Percentiles rank a stretch among this genome's conserved stretches.
phyloP scores from a whole-genome alignment of 2,329 filamentous ascomycete species.

The Elsinoe australis region DNA sequence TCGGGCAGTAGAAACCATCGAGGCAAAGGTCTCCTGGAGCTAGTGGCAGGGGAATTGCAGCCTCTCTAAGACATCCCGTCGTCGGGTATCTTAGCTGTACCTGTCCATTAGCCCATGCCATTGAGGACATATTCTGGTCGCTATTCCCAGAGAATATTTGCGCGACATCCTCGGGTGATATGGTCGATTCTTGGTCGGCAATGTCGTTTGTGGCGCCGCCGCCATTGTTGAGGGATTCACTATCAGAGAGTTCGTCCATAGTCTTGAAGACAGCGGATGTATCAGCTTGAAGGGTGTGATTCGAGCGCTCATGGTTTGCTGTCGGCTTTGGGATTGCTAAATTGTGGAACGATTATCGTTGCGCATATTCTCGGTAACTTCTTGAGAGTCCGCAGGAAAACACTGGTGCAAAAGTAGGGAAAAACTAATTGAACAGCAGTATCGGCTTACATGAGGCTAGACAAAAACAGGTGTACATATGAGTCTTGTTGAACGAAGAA shows the following conservation, averaged over 20 bases:
- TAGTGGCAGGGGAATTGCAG: not conserved
- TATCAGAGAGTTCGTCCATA: not conserved
- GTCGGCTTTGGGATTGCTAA: too few species aligned
- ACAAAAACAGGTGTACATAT: too few species aligned
- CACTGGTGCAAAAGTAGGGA: too few species aligned
- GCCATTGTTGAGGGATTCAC: slow-evolving; percentile 6
- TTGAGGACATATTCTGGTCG: slow-evolving; percentile 19
- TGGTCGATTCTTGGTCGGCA: not conserved
- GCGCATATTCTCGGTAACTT: too few species aligned
- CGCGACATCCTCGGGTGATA: slow-evolving; percentile 4
- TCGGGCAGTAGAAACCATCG: slow-evolving; percentile 20
- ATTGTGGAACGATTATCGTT: too few species aligned
- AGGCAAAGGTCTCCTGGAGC: slow-evolving; percentile 7
- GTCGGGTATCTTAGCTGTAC: slow-evolving; percentile 3
- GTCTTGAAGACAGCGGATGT: too few species aligned
- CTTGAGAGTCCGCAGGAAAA: too few species aligned
- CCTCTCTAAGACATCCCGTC: slow-evolving; percentile 7
- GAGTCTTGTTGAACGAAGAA: too few species aligned
- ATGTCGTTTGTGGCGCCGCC: not conserved
- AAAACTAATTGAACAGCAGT: too few species aligned
- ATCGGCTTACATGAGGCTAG: too few species aligned
- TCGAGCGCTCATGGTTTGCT: too few species aligned
- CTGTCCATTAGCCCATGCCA: slow-evolving; percentile 5
- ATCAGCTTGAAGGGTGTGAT: too few species aligned
- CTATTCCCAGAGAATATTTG: not conserved